Base-by-base conservation (phyloP, 345 rosid genomes). In the Aurinia saxatilis region DNA sequence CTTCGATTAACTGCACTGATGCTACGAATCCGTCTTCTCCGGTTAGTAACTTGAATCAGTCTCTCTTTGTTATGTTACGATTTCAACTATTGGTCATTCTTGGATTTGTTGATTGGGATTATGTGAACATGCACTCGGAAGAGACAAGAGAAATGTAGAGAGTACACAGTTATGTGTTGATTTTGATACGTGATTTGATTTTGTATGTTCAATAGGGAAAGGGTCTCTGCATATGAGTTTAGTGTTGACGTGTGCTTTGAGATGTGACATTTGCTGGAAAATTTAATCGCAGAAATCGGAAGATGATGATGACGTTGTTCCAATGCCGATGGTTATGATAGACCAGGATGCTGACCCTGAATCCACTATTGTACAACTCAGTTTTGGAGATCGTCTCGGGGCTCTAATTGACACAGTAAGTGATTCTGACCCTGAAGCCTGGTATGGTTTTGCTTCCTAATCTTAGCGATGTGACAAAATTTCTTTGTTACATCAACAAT, bases 361-460 rank as follows among this genome's bases (percentile, higher is more conserved):
- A 41, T 85, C 96, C 52, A 89, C 96, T 3, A 73, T 81, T 66
- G 97, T 93, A 21, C 86, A 93, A 57, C 79, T 93, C 66, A 87
- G 97, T 76, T 87, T 89, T 67, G 99, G 99, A 62, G 93, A 93
- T 80, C 97, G 97, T 57, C 83, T 93, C 56, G 99, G 99, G 52
- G 96, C 96, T 58, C 88, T 93, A 19, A 75, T 90, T 80, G 96
- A 93, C 78, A 93, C 99, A 5, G 96, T 89, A 68, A 75, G 47
- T 40, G 60, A 1, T 49, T 63, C 52, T 53, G 1, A 35, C 1
- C 4, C 25, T 4, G 25, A 21, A 21, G 36, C 52, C 59, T 55
- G 63, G 2, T 21, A 39, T 39, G 7, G 10, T 52, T 68, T 23
- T 35, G 7, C 3, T 35, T 56, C 5, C 11, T 39, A 4, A 4